Base-by-base conservation (phyloP, 768 basidiomycete species). In the Suillus weaverae region DNA sequence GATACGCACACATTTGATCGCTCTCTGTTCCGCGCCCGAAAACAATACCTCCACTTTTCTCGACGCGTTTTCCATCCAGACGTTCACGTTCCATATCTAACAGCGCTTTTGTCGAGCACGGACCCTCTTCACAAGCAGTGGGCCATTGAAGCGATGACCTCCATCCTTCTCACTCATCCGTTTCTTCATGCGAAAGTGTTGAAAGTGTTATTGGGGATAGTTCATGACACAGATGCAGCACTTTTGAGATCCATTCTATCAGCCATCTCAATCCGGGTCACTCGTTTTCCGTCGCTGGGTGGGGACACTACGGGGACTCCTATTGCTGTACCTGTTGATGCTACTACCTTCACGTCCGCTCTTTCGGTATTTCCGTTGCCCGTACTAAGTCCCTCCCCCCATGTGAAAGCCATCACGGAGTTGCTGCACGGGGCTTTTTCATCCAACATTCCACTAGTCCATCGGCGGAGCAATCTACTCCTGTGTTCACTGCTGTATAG, bases 21-120 rank as follows among this genome's bases (percentile, higher is more conserved):
- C 20, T 60, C 65, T 39, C 57, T 80, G 50, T 62, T 72, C 26
- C 72, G 76, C 60, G 83, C 84, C 13, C 79, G 76, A 7, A 62
- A 56, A 1, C 80, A 83, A 51, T 86, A 85, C 65, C 69, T 70
- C 7, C 72, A 71, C 33, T 79, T 85, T 53, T 74, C 79, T 61
- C 70, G 72, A 44, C 72, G 77, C 30, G 74, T 78, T n/a, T 64
- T 70, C 33, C 75, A 78, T 44, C 76, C 81, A 9, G 80, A 81
- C 38, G 72, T 84, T 32, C 86, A 87, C 55, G 63, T 82, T 4
- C 76, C 81, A 13, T 88, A 83, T 70, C 74, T 86, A 9, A 71
- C 78, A 30, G 72, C 78, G 0, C 78, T 86, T 36, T 68, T 83
- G 35, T 69, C 72, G 11, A 68, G 68, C 50, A 69, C 64, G 5